Percentiles rank a stretch among this genome's conserved stretches.
These are phyloP conservation scores for Wickerhamomyces bisporus DNA, from an alignment of 805 yeast genomes.

Conservation along the genomic window DNA sequence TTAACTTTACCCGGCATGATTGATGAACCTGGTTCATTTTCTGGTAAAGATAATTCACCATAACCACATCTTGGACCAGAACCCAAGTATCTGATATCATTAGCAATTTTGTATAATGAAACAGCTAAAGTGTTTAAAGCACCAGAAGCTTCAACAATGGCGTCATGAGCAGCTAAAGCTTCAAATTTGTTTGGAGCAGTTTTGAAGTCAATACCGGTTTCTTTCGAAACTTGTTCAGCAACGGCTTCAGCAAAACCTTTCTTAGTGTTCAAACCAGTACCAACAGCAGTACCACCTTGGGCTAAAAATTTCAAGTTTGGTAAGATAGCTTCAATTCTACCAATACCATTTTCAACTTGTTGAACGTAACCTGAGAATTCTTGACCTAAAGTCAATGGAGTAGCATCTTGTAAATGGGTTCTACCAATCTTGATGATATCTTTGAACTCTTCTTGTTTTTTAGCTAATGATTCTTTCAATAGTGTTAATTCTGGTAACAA, in stretches of 20 bases:
- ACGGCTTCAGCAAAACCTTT: conserved; percentile 84
- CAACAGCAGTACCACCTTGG: conserved; percentile 99
- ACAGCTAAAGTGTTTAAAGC: conserved; percentile 93
- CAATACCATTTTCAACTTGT: conserved; percentile 88
- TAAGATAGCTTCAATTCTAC: conserved; percentile 71
- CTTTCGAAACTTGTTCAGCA: conserved; percentile 78
- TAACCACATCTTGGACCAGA: conserved; percentile 99
- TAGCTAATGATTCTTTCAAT: conserved; percentile 73
- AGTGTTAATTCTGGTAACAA: conserved; percentile 76
- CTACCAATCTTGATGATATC: conserved; percentile 97
- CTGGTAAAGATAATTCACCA: conserved; percentile 92
- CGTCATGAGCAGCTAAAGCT: conserved; percentile 98
- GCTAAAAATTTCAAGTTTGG: conserved; percentile 80
- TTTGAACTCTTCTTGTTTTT: conserved; percentile 76
- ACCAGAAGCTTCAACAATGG: conserved; percentile 95
- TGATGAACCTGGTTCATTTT: conserved; percentile 98
- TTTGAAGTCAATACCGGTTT: conserved; percentile 83
- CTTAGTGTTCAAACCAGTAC: conserved; percentile 95
- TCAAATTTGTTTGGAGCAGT: conserved; percentile 99
- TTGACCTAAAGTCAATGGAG: conserved; percentile 96
- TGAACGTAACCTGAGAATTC: conserved; percentile 96
- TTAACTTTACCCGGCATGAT: conserved; percentile 99
- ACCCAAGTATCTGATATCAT: conserved; percentile 96
- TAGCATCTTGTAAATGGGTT: conserved; percentile 98
- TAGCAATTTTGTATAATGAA: conserved; percentile 92